A percentile compares a stretch with the other conserved stretches of the same genome.
Conservation (phyloP, 2,329 filamentous ascomycete genomes). For the Pyricularia grisea region DNA sequence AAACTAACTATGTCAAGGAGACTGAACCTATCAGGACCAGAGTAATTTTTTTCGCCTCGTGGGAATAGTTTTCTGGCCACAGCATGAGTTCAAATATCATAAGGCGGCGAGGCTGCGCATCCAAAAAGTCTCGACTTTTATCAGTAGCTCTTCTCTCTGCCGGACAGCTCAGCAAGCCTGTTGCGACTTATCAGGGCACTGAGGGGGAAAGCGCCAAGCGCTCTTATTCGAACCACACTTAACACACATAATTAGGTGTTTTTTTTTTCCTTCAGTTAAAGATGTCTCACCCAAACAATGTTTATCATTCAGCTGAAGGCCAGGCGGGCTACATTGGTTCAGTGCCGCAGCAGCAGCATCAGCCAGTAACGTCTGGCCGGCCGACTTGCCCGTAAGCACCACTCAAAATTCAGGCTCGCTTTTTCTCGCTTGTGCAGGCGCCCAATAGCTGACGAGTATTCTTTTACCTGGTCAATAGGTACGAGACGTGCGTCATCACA, state of each 20-base stretch:
- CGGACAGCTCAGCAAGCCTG: neutral
- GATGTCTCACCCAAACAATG: neutral
- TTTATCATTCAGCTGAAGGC: neutral
- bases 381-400: neutral
- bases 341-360: neutral
- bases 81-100: neutral
- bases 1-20: neutral
- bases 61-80: neutral
- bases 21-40: neutral
- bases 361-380: neutral
- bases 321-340: neutral
- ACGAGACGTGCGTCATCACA: slow-evolving; percentile 9
- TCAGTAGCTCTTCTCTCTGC: neutral
- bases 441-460: neutral
- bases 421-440: neutral
- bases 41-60: neutral
- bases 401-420: neutral
- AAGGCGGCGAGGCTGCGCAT: neutral
- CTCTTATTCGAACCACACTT: neutral
- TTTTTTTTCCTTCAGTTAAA: neutral
- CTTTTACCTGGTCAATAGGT: neutral
- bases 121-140: neutral
- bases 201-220: neutral
- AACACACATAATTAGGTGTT: neutral
- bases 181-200: neutral